Evolutionary conservation across 139 green algal species (phyloP), one percentile per base, ranked within the genome.

Genomic region (Desmodesmus armatus): DNA sequence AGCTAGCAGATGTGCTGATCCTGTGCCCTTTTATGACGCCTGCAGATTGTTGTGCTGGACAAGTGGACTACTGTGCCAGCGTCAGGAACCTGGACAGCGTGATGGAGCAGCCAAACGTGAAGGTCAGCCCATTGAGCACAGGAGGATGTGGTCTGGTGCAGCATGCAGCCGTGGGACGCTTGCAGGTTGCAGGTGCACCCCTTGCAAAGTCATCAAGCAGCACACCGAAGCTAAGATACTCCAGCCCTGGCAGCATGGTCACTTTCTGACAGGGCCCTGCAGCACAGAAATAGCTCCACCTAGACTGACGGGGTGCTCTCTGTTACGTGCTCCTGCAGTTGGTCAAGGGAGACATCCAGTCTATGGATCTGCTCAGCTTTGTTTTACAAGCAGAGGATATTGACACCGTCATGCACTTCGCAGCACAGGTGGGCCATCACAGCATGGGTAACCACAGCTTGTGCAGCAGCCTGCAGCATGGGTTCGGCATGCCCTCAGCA

Each of bases 371-470:
- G 44, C 49, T 99, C 15, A 93, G 78, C 69, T 97, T 96, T 72
- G 78, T 99, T 6, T 85, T 99, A 27, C 58, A 90, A 19, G 90
- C 89, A 0, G 93, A 99, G 81, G 29, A 95, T 4, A 95, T 99
- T 29, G 98, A 99, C 92, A 99, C 97, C 13, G 91, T 99, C 35
- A 97, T 99, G 95, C 97, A 99, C 92, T 99, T 99, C 86, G 97
- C 97, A 0, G 97, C 97, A 3, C 94, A 96, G 92, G 92, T 92
- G 75, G 0, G 85, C 74, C 3, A 33, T 13, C 13, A 15, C 47
- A 58, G 47, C 47, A 58, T n/a, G n/a, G n/a, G n/a, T n/a, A n/a
- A n/a, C n/a, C 47, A 15, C 53, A n/a, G 53, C 53, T n/a, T 19
- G n/a, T n/a, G n/a, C n/a, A n/a, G n/a, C n/a, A n/a, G n/a, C n/a